Conservation (phyloP, 1,139 yeast species). For the Yamadazyma aaseri region DNA sequence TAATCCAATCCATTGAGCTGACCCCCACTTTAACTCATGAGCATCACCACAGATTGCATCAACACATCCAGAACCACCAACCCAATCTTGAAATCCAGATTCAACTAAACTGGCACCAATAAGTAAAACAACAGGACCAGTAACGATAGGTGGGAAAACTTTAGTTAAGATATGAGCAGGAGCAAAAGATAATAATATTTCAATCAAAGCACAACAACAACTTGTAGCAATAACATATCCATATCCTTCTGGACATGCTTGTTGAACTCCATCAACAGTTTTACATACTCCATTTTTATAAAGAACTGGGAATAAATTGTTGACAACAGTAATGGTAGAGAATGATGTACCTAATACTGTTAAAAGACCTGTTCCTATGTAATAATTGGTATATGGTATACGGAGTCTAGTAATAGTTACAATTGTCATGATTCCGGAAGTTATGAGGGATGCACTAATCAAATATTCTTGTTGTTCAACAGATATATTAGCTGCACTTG, state of each 20-base stretch:
- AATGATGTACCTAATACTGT: conserved; percentile 90
- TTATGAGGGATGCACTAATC: conserved; percentile 74
- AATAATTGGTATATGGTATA: conserved; percentile 68
- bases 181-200: conserved; percentile 66
- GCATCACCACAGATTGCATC: conserved; percentile 21
- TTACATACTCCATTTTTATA: conserved; percentile 72
- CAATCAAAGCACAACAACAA: conserved; percentile 71
- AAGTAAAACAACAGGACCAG: conserved; percentile 86
- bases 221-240: conserved; percentile 84
- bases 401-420: conserved; percentile 82
- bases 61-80: conserved; percentile 80
- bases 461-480: conserved; percentile 58
- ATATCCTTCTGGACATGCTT: conserved; percentile 86
- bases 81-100: conserved; percentile 79
- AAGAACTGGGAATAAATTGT: conserved; percentile 77
- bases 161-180: conserved; percentile 71
- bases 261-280: conserved; percentile 55
- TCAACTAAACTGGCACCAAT: conserved; percentile 70
- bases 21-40: conserved; percentile 59
- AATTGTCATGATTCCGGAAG: conserved; percentile 69
- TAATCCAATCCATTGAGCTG: conserved; percentile 79
- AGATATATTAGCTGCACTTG: conserved; percentile 57
- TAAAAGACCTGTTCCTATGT: conserved; percentile 80
- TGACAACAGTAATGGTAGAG: conserved; percentile 79
- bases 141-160: conserved; percentile 83